Evolutionary conservation across 2,329 filamentous ascomycete species (phyloP).

Genomic region (Biscogniauxia sp.): DNA sequence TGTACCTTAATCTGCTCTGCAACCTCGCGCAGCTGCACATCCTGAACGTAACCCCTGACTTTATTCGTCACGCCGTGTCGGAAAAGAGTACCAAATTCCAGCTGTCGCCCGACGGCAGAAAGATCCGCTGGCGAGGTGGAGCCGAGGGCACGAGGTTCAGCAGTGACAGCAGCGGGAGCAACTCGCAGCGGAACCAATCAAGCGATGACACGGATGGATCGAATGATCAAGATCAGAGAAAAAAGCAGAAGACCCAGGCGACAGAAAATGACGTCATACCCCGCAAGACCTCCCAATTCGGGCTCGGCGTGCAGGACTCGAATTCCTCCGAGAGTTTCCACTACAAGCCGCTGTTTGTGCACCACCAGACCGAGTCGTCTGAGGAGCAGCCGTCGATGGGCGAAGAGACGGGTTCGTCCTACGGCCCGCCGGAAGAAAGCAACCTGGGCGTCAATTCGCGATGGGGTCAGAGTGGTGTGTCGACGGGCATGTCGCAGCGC

Average conservation of each 20-base stretch:
- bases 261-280: slow-evolving; percentile 36
- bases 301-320: slow-evolving; percentile 33
- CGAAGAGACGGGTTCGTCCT: slow-evolving; percentile 50
- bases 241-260: slow-evolving; percentile 44
- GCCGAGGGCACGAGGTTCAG: slow-evolving; percentile 62
- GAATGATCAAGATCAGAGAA: slow-evolving; percentile 42
- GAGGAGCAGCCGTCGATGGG: slow-evolving; percentile 44
- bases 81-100: slow-evolving; percentile 75
- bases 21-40: slow-evolving; percentile 85
- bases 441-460: slow-evolving; percentile 45
- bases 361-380: slow-evolving; percentile 41
- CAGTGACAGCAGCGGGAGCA: slow-evolving; percentile 58
- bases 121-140: slow-evolving; percentile 77
- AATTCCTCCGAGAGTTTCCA: slow-evolving; percentile 52
- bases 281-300: slow-evolving; percentile 41
- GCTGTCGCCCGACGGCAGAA: slow-evolving; percentile 72
- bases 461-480: slow-evolving; percentile 40
- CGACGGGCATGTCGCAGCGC: slow-evolving; percentile 39
- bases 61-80: slow-evolving; percentile 69
- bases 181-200: slow-evolving; percentile 46
- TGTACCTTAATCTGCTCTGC: slow-evolving; percentile 76
- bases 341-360: slow-evolving; percentile 63
- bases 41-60: slow-evolving; percentile 75
- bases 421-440: slow-evolving; percentile 46
- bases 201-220: slow-evolving; percentile 47